Conservation (phyloP, 169 alveolate genomes). For the Plasmodium blacklocki region DNA sequence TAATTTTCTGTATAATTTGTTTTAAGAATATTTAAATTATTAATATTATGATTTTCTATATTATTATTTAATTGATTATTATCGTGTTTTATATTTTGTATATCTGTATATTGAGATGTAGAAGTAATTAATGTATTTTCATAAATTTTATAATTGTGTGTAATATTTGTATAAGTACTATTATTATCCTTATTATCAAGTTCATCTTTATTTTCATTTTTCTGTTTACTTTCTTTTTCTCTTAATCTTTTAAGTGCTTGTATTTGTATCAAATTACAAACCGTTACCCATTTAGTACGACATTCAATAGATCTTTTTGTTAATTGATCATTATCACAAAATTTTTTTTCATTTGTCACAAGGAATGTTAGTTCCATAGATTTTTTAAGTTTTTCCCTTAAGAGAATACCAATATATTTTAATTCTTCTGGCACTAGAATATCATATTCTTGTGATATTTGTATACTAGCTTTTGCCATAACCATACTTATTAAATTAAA, state of each 20-base stretch:
- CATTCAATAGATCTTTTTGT: slow-evolving; percentile 77
- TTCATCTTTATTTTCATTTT: background rate
- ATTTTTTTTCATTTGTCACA: slow-evolving; percentile 80
- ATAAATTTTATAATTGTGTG: background rate
- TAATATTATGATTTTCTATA: background rate
- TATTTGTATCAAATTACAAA: slow-evolving; percentile 78
- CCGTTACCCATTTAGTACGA: slow-evolving; percentile 78
- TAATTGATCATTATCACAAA: slow-evolving; percentile 81
- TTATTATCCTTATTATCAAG: background rate
- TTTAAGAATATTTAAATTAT: too few species aligned
- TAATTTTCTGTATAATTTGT: background rate
- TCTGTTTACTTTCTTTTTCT: slow-evolving; percentile 3
- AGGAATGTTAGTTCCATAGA: slow-evolving; percentile 77
- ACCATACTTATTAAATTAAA: slow-evolving; percentile 88
- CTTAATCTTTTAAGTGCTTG: slow-evolving; percentile 78
- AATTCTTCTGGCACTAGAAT: slow-evolving; percentile 76
- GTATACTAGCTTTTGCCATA: slow-evolving; percentile 81
- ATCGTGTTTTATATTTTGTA: background rate
- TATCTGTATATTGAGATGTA: background rate
- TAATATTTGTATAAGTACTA: background rate
- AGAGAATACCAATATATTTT: slow-evolving; percentile 66
- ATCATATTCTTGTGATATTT: slow-evolving; percentile 83
- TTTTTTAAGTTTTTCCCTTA: slow-evolving; percentile 66
- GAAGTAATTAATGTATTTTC: background rate
- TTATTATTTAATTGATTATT: background rate